These are phyloP conservation scores for Chlorociboria aeruginascens DNA, from an alignment of 495 filamentous ascomycete genomes.

Conservation along the genomic window DNA sequence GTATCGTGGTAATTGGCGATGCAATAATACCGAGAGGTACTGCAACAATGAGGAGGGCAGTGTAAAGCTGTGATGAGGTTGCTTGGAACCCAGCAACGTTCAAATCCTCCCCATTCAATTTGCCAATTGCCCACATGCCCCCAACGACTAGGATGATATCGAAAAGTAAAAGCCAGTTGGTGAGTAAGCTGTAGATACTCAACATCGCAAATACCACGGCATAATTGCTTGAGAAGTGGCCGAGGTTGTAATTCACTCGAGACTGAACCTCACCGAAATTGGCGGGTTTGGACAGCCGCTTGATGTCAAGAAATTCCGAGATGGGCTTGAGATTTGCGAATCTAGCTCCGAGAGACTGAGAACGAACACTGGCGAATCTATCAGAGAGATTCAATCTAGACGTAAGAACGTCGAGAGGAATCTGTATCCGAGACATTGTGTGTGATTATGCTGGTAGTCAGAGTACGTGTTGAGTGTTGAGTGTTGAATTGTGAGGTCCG, in stretches of 20 bases:
- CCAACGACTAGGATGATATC: constrained; percentile 76
- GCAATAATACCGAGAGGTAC: constrained; percentile 76
- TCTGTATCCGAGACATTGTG: constrained; percentile 76
- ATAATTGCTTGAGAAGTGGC: constrained; percentile 98
- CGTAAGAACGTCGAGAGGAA: constrained; percentile 83
- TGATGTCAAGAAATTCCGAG: constrained; percentile 90
- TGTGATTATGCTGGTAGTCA: constrained; percentile 1
- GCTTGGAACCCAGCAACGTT: constrained; percentile 70
- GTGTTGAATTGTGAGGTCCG: neutral
- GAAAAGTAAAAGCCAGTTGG: constrained; percentile 72
- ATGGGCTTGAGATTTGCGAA: constrained; percentile 90
- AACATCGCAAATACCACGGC: constrained; percentile 86
- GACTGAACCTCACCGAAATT: constrained; percentile 88
- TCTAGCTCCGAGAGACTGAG: constrained; percentile 61
- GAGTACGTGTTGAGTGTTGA: neutral
- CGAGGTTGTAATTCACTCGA: constrained; percentile 92
- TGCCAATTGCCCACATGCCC: constrained; percentile 83
- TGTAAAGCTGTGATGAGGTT: constrained; percentile 93
- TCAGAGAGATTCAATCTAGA: constrained; percentile 73
- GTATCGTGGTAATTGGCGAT: constrained; percentile 63
- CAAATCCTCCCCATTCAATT: constrained; percentile 75
- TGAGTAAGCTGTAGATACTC: constrained; percentile 87
- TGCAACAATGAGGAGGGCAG: constrained; percentile 64
- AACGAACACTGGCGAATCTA: constrained; percentile 63
- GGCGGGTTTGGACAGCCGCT: constrained; percentile 83